Percentiles rank a stretch among this genome's conserved stretches.
These are phyloP conservation scores for Lycium ferocissimum DNA, from an alignment of 257 asterid genomes.

Conservation along the genomic window DNA sequence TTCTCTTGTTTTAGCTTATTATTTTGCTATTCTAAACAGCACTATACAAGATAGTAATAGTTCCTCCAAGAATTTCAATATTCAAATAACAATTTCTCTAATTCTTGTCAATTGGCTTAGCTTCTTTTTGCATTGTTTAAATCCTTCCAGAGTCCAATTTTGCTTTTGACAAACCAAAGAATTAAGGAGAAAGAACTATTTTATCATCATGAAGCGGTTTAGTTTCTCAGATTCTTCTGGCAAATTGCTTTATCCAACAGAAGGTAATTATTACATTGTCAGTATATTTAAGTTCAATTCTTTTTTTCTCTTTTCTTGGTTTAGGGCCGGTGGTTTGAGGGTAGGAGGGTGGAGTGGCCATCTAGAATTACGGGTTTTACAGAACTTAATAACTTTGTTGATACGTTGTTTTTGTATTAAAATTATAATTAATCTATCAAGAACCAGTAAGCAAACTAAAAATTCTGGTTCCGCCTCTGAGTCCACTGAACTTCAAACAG, in stretches of 20 bases:
- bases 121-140: neutral
- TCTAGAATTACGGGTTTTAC: neutral
- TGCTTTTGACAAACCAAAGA: neutral
- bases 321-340: neutral
- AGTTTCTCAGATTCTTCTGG: conserved; percentile 49
- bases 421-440: neutral
- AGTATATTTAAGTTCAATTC: neutral
- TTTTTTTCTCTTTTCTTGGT: neutral
- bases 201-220: conserved; percentile 44
- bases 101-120: neutral
- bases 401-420: rapidly evolving
- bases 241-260: conserved; percentile 30
- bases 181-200: neutral
- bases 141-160: neutral
- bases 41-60: neutral
- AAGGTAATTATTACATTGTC: conserved; percentile 26
- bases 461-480: no score
- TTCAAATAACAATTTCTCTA: neutral
- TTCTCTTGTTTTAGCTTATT: conserved; percentile 9
- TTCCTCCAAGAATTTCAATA: neutral
- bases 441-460: no score
- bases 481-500: neutral
- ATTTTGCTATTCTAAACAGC: neutral
- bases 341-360: neutral
- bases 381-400: neutral